phyloP scores from a whole-genome alignment of 352 stramenopile genomes.

The Phytophthora sp. region DNA sequence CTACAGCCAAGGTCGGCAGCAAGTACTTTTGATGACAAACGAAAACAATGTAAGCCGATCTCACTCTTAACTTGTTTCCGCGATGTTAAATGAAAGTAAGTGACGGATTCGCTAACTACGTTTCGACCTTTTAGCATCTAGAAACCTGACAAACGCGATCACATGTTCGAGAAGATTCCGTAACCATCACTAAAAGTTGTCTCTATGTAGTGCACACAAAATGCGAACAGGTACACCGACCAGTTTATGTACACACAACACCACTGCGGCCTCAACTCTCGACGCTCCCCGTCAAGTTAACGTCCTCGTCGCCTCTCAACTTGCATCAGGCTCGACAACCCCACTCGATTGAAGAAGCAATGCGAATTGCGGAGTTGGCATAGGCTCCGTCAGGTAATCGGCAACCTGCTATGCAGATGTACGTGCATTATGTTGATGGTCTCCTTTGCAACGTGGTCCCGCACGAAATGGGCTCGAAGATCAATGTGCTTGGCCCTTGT shows the following conservation, averaged over 20 bases:
- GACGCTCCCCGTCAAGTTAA: too few species aligned
- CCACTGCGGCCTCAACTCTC: too few species aligned
- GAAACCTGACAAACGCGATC: not conserved
- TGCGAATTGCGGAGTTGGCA: too few species aligned
- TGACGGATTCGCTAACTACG: not conserved
- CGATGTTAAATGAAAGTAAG: not conserved
- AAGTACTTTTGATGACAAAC: too few species aligned
- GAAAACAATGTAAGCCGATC: not conserved
- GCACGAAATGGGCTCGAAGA: not conserved
- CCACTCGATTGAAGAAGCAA: too few species aligned
- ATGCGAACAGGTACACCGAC: too few species aligned
- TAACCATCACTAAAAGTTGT: not conserved
- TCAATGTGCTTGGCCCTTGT: not conserved
- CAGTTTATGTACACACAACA: not conserved
- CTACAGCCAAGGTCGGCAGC: conserved; percentile 12
- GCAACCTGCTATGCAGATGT: too few species aligned
- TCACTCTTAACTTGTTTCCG: not conserved
- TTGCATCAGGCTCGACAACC: too few species aligned
- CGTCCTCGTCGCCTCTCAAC: too few species aligned
- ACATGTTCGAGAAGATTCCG: not conserved
- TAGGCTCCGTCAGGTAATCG: too few species aligned
- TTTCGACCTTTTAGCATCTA: not conserved
- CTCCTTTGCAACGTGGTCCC: too few species aligned
- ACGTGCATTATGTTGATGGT: too few species aligned
- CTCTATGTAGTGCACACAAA: not conserved